Evolutionary conservation across 2,329 filamentous ascomycete genomes (phyloP), one percentile per base, ranked within the genome.

Genomic region (Furcasterigmium sp.): DNA sequence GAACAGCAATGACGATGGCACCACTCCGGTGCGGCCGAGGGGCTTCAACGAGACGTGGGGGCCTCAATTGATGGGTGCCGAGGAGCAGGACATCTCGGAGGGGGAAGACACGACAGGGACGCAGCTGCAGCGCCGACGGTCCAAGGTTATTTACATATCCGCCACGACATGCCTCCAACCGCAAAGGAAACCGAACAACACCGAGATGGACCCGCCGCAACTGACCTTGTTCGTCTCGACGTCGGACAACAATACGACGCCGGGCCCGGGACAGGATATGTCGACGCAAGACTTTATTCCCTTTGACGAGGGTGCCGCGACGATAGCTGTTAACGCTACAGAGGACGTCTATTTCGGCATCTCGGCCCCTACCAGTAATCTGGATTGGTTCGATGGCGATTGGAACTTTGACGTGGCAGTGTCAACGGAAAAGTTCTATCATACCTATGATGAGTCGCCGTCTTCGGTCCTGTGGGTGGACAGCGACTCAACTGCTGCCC

Each of bases 111-210:
- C 37, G 2, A 51, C 55, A 6, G 51, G 43, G 25, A 51, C 51
- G 23, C 41, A 23, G 39, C 29, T 58, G 23, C 42, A 32, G 20
- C 54, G 50, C 19, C 55, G 60, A 42, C 51, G 63, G 19, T 62
- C 63, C 14, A 70, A 64, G 34, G 78, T 66, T 2, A 70, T 97
- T 3, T 96, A 85, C 61, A 75, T 98, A 42, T 90, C 90, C 3
- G 81, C 90, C 35, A 97, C 90, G 52, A 91, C 87, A 1, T 98
- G 93, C 62, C 64, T 79, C 20, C 89, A 94, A 54, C 93, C 91
- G 11, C 59, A 64, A 17, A 69, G 73, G 32, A 77, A 65, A 8
- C 68, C 68, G 2, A 64, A 68, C 10, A 66, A 69, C 19, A 69
- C 65, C 1, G 56, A 56, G 3, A 54, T 65, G 41, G 61, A 65